Conservation (phyloP, 352 stramenopile genomes). For the Heterotrichella gracilis region DNA sequence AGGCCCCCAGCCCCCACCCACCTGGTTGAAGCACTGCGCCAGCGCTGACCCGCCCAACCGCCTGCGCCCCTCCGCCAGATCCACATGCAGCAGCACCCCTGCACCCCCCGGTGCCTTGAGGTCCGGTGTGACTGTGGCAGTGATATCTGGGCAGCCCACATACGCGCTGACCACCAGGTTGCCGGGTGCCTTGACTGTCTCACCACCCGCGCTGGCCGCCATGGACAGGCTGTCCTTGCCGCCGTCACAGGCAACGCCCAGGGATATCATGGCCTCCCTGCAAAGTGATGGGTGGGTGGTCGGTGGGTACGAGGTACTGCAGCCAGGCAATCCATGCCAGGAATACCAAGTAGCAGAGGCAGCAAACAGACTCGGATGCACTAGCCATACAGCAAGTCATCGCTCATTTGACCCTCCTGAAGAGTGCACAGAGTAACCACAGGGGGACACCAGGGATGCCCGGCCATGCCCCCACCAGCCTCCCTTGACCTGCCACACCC, state of each 20-base stretch:
- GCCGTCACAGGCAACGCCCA: constrained; percentile 80
- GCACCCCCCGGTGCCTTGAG: constrained; percentile 49
- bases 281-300: no score
- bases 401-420: no score
- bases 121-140: constrained; percentile 76
- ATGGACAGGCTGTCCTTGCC: constrained; percentile 97
- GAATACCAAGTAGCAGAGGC: no score
- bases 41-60: constrained; percentile 71
- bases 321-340: no score
- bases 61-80: constrained; percentile 52
- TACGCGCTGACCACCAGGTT: constrained; percentile 88
- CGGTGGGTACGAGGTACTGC: no score
- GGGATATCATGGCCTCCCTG: constrained; percentile 57
- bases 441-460: no score
- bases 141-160: constrained; percentile 70
- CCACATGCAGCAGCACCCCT: constrained; percentile 59
- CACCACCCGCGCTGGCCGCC: constrained; percentile 54
- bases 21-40: constrained; percentile 42
- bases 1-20: no score
- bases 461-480: no score
- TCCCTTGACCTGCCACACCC: no score
- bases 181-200: constrained; percentile 82
- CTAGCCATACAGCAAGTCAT: no score
- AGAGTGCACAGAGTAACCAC: no score
- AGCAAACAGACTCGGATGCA: no score